Base-by-base conservation (phyloP, 2,329 filamentous ascomycete species). In the Curvularia spicifera region DNA sequence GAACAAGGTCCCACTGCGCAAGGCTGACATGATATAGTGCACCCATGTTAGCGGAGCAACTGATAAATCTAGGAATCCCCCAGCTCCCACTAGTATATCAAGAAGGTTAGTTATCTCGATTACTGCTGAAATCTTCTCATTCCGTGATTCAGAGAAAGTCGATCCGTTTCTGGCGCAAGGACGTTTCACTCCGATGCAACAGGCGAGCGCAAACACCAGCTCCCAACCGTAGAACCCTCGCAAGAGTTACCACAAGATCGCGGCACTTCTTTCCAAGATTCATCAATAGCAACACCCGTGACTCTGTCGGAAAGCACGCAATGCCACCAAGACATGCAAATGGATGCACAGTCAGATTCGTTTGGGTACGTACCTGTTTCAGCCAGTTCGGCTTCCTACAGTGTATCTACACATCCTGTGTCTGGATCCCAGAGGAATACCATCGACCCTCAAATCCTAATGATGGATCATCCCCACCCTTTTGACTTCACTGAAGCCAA, bases 331-430 rank as follows among this genome's bases (percentile, higher is more conserved):
- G 33, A 45, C 20, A 39, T 29, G 28, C 35, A 24, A 42, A 18
- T 40, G 46, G 29, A 4, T 18, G n/a, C 35, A 46, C 47, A 31
- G 42, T 18, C 46, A 8, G 53, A 47, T 18, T 40, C 26, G 37
- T 20, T 42, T 56, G 29, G 53, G 53, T 56, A 56, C 47, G 53
- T 56, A 56, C 37, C 46, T 51, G 29, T 22, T 51, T 37, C 46
- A 51, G 22, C 29, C 29, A 31, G 28, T 35, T 35, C 18, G 18
- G 15, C 31, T 9, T 24, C 29, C 9, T 51, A 24, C 43, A 37
- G 18, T 10, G 8, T 24, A 24, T 31, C 47, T 45, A 28, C 20
- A 35, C 10, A 35, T 15, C 13, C 42, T 26, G 24, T 10, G 24
- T 29, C 28, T 26, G 24, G 39, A 15, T 15, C 28, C 12, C 40